These are phyloP conservation scores for Chrysanthemum lavandulifolium DNA, from an alignment of 129 eudicot species.

Conservation along the genomic window DNA sequence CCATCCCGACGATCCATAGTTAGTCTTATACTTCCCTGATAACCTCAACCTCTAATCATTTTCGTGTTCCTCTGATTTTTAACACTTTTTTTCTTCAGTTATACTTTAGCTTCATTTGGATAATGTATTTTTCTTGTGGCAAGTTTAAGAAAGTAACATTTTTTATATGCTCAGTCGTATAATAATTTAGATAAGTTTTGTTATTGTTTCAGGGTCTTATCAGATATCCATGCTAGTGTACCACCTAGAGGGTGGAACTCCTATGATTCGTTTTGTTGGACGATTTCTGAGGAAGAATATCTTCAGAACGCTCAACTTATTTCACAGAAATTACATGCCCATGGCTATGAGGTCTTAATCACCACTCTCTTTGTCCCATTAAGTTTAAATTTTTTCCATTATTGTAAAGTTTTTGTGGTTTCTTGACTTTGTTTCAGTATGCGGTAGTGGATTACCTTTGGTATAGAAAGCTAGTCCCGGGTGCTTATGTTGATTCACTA, in stretches of 20 bases:
- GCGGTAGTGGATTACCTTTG: slow-evolving; percentile 98
- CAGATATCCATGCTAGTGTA: slow-evolving; percentile 43
- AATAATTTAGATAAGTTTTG: not conserved
- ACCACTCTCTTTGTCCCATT: not conserved
- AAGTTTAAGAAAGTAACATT: not conserved
- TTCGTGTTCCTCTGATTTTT: not conserved
- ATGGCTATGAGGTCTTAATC: slow-evolving; percentile 81
- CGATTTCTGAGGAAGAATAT: slow-evolving; percentile 78
- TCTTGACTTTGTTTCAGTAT: slow-evolving; percentile 49
- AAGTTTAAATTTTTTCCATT: not conserved
- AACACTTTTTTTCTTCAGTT: not conserved
- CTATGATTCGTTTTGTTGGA: slow-evolving; percentile 97
- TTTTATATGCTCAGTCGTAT: not conserved
- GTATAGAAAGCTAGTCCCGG: slow-evolving; percentile 79
- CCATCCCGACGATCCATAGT: too few relatives aligned
- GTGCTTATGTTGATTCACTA: slow-evolving; percentile 74
- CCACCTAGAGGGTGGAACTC: slow-evolving; percentile 99
- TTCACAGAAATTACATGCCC: slow-evolving; percentile 43
- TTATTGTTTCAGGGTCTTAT: slow-evolving; percentile 41
- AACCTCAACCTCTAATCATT: too few relatives aligned
- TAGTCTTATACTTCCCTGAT: too few relatives aligned
- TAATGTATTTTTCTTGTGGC: not conserved
- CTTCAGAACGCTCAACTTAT: slow-evolving; percentile 80
- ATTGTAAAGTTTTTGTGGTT: not conserved
- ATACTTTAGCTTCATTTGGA: too few relatives aligned